Evolutionary conservation across 2,329 filamentous ascomycete genomes (phyloP).

Genomic region (Trichoderma asperellum): DNA sequence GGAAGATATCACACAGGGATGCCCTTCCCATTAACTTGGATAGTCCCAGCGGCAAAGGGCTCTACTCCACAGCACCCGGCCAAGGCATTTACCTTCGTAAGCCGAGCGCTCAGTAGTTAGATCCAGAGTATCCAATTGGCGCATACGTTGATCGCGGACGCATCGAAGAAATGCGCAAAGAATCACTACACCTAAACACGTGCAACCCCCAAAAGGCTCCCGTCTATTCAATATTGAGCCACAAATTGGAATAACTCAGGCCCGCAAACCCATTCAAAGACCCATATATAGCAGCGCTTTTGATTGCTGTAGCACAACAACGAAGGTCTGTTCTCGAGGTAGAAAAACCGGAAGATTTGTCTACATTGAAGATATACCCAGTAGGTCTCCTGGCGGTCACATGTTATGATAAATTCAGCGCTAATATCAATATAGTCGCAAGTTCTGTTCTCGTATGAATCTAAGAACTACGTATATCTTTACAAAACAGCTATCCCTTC

Average conservation of each 20-base stretch:
- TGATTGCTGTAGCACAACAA: slow-evolving; percentile 19
- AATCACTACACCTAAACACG: neutral
- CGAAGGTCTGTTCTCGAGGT: neutral
- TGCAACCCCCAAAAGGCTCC: neutral
- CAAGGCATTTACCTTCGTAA: neutral
- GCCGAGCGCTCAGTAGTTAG: neutral
- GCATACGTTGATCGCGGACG: neutral
- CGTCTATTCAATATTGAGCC: neutral
- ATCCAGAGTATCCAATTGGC: neutral
- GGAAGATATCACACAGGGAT: neutral
- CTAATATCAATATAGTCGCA: neutral
- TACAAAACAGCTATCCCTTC: slow-evolving; percentile 1
- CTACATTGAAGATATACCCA: neutral
- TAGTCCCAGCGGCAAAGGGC: neutral
- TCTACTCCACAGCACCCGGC: neutral
- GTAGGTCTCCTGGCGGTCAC: neutral
- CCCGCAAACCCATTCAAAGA: slow-evolving; percentile 11
- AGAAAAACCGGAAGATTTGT: neutral
- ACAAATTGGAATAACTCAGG: neutral
- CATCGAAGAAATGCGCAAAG: neutral
- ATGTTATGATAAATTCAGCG: neutral
- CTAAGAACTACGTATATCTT: neutral
- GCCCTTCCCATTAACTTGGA: neutral
- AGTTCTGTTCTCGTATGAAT: neutral
- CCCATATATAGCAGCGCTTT: slow-evolving; percentile 20